Percentiles rank a stretch among this genome's conserved stretches.
Conservation (phyloP, 768 basidiomycete species). For the Boletus sensibilis region DNA sequence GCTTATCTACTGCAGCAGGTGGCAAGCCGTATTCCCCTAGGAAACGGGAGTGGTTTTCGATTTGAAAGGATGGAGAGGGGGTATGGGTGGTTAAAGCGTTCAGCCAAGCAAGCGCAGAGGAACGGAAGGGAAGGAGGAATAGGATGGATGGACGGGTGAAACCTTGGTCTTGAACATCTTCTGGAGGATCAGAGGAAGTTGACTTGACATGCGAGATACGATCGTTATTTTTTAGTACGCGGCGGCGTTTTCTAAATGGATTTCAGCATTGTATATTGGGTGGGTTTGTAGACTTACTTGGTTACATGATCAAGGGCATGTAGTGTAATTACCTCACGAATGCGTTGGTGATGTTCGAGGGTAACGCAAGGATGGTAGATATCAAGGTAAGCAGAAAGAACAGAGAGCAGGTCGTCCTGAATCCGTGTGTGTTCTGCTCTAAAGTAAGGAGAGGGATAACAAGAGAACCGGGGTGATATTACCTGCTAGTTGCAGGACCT, state of each 20-base stretch:
- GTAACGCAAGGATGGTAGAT: slow-evolving; percentile 67
- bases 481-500: slow-evolving; percentile 56
- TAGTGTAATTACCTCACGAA: slow-evolving; percentile 69
- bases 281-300: slow-evolving; percentile 50
- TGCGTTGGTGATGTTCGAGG: slow-evolving; percentile 59
- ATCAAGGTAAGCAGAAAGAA: slow-evolving; percentile 69
- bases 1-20: slow-evolving; percentile 74
- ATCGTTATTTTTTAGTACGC: slow-evolving; percentile 91
- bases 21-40: slow-evolving; percentile 81
- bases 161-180: slow-evolving; percentile 92
- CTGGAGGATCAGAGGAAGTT: slow-evolving; percentile 53
- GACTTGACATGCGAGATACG: slow-evolving; percentile 74
- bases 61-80: slow-evolving; percentile 68
- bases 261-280: neutral
- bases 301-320: slow-evolving; percentile 88
- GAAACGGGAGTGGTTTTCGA: slow-evolving; percentile 88
- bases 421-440: slow-evolving; percentile 48
- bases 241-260: slow-evolving; percentile 74
- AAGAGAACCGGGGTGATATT: neutral
- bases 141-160: slow-evolving; percentile 96
- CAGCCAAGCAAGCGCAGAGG: slow-evolving; percentile 81
- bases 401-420: slow-evolving; percentile 67
- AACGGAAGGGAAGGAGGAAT: slow-evolving; percentile 90
- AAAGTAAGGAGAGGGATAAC: slow-evolving; percentile 5
- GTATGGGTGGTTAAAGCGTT: slow-evolving; percentile 76